A percentile compares a stretch with the other conserved stretches of the same genome.
phyloP scores from a whole-genome alignment of 1,284 basidiomycete species.

The Cystobasidium slooffiae region DNA sequence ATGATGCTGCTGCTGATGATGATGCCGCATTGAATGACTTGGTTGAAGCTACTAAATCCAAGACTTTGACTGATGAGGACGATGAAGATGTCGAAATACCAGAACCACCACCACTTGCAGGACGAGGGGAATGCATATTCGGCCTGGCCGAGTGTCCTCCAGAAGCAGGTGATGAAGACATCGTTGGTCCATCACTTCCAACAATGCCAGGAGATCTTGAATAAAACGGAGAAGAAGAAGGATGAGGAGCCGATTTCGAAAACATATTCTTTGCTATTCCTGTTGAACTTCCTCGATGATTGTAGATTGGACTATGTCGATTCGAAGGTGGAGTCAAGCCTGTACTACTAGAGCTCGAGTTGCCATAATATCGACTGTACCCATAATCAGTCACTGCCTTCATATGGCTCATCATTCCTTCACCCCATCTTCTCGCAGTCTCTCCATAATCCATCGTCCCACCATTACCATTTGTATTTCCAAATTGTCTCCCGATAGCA shows the following conservation, averaged over 20 bases:
- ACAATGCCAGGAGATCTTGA: not conserved
- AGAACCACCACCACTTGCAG: not conserved
- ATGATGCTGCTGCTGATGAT: not conserved
- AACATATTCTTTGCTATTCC: not conserved
- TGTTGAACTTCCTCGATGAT: not conserved
- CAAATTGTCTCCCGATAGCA: not conserved
- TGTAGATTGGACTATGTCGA: not conserved
- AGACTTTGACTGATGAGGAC: constrained; percentile 27
- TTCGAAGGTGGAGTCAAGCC: constrained; percentile 23
- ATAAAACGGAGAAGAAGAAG: constrained; percentile 8
- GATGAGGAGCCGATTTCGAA: constrained; percentile 45
- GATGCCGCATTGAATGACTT: not conserved
- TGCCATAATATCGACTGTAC: constrained; percentile 36
- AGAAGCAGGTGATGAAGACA: constrained; percentile 23
- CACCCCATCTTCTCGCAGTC: constrained; percentile 46
- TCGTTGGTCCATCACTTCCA: not conserved
- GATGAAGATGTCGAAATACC: not conserved
- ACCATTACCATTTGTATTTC: not conserved
- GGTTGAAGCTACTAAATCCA: constrained; percentile 45
- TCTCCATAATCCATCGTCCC: constrained; percentile 25
- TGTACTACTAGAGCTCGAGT: constrained; percentile 13
- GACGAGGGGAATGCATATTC: not conserved
- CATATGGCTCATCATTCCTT: constrained; percentile 48
- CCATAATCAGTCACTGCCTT: constrained; percentile 48
- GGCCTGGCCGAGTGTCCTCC: not conserved